A percentile compares a stretch with the other conserved stretches of the same genome.
phyloP scores from a whole-genome alignment of 805 yeast species.

The Wickerhamomyces rabaulensis region DNA sequence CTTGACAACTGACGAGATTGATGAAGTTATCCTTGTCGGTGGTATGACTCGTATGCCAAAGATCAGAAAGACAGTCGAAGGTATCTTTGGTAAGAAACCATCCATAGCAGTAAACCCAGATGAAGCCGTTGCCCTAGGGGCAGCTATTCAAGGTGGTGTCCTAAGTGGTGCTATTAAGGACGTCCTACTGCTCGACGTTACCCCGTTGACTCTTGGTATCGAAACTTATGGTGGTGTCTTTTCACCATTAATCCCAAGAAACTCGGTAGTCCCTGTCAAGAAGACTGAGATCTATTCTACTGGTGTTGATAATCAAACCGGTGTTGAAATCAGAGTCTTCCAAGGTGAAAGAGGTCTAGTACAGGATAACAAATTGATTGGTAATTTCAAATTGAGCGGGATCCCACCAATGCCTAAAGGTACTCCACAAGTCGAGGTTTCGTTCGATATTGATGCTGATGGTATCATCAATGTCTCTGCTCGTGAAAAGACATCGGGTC shows the following conservation, averaged over 20 bases:
- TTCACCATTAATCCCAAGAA: slow-evolving; percentile 73
- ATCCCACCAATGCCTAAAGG: slow-evolving; percentile 79
- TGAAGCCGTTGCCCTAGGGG: slow-evolving; percentile 89
- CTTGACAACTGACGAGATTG: slow-evolving; percentile 56
- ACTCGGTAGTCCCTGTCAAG: slow-evolving; percentile 72
- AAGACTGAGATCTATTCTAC: slow-evolving; percentile 73
- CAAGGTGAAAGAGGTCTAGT: slow-evolving; percentile 83
- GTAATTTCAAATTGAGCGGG: slow-evolving; percentile 65
- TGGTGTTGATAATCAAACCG: slow-evolving; percentile 81
- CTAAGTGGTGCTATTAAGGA: slow-evolving; percentile 78
- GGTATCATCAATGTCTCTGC: slow-evolving; percentile 82
- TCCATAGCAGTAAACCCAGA: slow-evolving; percentile 80
- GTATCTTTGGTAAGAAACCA: slow-evolving; percentile 57
- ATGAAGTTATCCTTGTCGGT: slow-evolving; percentile 75
- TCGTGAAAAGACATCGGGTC: slow-evolving; percentile 70
- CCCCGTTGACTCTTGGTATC: slow-evolving; percentile 78
- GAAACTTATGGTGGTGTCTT: slow-evolving; percentile 84
- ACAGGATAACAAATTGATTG: slow-evolving; percentile 71
- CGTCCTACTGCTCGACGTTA: slow-evolving; percentile 73
- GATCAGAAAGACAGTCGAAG: slow-evolving; percentile 56
- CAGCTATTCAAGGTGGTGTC: slow-evolving; percentile 86
- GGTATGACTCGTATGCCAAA: slow-evolving; percentile 92
- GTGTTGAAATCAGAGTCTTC: slow-evolving; percentile 71
- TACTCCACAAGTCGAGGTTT: slow-evolving; percentile 70
- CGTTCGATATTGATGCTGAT: slow-evolving; percentile 78